phyloP scores from a whole-genome alignment of 208 protist genomes.

The Leishmania lainsoni region DNA sequence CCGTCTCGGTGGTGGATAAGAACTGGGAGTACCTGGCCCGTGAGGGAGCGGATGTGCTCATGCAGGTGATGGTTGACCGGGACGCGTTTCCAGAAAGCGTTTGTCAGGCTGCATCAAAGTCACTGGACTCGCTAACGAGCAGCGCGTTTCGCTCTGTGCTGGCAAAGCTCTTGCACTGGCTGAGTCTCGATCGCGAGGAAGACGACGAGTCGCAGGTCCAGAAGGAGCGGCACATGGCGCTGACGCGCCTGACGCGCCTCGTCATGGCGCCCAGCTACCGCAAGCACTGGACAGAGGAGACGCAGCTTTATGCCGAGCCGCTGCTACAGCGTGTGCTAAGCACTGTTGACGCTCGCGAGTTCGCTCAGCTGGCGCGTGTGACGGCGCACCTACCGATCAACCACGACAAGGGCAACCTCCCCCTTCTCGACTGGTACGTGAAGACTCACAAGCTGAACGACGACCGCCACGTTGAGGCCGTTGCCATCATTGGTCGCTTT shows the following conservation, averaged over 20 bases:
- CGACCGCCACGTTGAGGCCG: conserved; percentile 59
- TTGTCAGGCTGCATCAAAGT: conserved; percentile 63
- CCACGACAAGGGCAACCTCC: conserved; percentile 50
- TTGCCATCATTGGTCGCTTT: conserved; percentile 59
- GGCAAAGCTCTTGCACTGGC: conserved; percentile 88
- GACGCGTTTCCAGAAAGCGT: conserved; percentile 22
- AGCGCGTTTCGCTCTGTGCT: conserved; percentile 77
- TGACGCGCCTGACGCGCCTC: conserved; percentile 55
- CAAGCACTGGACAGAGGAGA: conserved; percentile 79
- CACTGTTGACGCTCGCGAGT: conserved; percentile 77
- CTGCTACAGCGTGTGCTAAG: conserved; percentile 72
- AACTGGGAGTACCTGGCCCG: conserved; percentile 81
- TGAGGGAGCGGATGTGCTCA: conserved; percentile 86
- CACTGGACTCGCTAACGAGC: conserved; percentile 69
- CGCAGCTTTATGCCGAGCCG: conserved; percentile 61
- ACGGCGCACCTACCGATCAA: conserved; percentile 65
- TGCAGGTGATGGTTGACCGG: conserved; percentile 61
- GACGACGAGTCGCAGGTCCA: conserved; percentile 78
- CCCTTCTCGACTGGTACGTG: conserved; percentile 69
- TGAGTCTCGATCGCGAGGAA: conserved; percentile 83
- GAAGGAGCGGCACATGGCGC: conserved; percentile 81
- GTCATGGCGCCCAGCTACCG: conserved; percentile 37
- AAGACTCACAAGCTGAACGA: conserved; percentile 38
- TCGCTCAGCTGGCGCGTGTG: conserved; percentile 62
- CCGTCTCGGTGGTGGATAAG: conserved; percentile 81